These are phyloP conservation scores for Raffaelea ambrosiae DNA, from an alignment of 2,329 filamentous ascomycete genomes.

Conservation along the genomic window DNA sequence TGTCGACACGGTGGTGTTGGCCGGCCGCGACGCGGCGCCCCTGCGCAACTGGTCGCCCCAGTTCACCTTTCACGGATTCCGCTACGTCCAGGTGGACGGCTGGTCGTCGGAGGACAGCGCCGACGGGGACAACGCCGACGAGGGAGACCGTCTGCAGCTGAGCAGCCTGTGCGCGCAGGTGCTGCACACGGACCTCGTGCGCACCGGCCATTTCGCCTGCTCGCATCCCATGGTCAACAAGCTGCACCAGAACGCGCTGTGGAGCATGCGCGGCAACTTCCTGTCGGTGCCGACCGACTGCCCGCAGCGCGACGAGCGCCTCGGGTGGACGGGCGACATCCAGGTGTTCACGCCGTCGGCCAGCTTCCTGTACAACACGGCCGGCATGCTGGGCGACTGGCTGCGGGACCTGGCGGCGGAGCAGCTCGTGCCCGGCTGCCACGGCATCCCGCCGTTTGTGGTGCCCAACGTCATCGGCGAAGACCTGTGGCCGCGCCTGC, in stretches of 20 bases:
- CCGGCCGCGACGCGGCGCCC: conserved; percentile 10
- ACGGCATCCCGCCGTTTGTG: conserved; percentile 22
- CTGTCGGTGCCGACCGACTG: conserved; percentile 49
- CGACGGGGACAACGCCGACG: conserved; percentile 2
- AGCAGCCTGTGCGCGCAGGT: conserved; percentile 21
- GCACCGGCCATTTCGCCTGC: conserved; percentile 40
- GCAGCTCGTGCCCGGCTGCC: conserved; percentile 20
- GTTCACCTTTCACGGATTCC: conserved; percentile 45
- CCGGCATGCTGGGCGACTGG: conserved; percentile 42
- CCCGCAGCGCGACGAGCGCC: conserved; percentile 45
- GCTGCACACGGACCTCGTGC: conserved; percentile 42
- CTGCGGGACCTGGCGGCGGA: conserved; percentile 33
- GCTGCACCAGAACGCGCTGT: conserved; percentile 44
- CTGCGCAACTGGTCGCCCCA: conserved; percentile 30
- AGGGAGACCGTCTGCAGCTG: neutral
- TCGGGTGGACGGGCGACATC: conserved; percentile 45
- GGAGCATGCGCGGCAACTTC: conserved; percentile 53
- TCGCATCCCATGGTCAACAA: conserved; percentile 43
- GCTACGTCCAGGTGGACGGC: conserved; percentile 38
- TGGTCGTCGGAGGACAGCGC: conserved; percentile 25
- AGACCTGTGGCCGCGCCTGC: neutral
- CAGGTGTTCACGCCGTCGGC: conserved; percentile 41
- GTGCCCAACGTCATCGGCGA: conserved; percentile 11
- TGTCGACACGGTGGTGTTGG: conserved; percentile 27
- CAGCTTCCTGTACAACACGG: conserved; percentile 44